Base-by-base conservation (phyloP, 2,329 filamentous ascomycete species). In the Stachybotrys elegans region DNA sequence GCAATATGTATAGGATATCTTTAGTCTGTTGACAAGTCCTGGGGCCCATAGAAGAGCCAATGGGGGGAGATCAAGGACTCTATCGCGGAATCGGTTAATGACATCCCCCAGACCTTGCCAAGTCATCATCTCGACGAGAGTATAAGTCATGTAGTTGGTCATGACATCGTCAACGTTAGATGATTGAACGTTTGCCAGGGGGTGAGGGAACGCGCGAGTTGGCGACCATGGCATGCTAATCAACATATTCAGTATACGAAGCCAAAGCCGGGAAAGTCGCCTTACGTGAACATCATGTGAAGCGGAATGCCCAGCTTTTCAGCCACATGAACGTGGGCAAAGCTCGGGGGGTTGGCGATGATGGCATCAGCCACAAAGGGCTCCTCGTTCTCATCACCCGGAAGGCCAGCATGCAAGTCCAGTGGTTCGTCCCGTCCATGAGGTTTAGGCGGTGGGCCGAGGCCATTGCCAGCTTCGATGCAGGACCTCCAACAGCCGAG, bases 71-170 rank as follows among this genome's bases (percentile, higher is more conserved):
- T 86, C 84, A 1, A 95, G 73, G 13, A 78, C 79, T 46, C 83
- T 82, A 51, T 84, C 82, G 42, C 91, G 76, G 57, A 95, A 96
- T 11, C 83, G 78, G 58, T 97, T 96, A 59, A 96, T 92, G 6
- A 96, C 73, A 62, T 96, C 91, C 29, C 91, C 91, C 4, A 95
- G 69, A 0, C 89, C 90, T 65, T 95, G 89, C 89, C 89, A 95
- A 11, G 90, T 91, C 75, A 95, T 81, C 78, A 94, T 88, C 53
- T 95, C 90, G 3, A 95, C 86, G 17, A 95, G 70, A 1, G 84
- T 82, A 56, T 95, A 95, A 0, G 85, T 87, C 45, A 94, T 74
- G 57, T 88, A 92, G 54, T 93, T 95, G 1, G 87, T 85, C 46
- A 88, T 75, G n/a, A 79, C 79, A 5, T 80, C 73, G 54, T 93